Percentiles rank a stretch among this genome's conserved stretches.
Conservation (phyloP, 225 moss, liverwort and hornwort genomes). For the Neckera pumila region DNA sequence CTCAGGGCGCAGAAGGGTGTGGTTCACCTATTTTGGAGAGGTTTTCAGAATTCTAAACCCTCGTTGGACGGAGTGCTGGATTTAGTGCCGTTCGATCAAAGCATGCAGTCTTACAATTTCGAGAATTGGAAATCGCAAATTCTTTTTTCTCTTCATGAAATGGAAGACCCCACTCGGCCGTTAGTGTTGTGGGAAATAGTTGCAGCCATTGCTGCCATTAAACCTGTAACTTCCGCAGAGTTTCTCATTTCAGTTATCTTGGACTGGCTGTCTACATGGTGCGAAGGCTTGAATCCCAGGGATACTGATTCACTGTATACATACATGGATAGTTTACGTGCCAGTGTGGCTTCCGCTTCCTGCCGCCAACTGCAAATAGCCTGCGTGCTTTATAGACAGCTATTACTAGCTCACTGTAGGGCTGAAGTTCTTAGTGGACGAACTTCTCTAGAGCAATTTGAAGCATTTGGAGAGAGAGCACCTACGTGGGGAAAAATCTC, state of each 20-base stretch:
- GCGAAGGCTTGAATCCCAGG: conserved; percentile 12
- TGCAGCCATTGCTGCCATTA: conserved; percentile 44
- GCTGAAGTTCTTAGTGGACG: conserved; percentile 43
- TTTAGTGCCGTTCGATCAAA: background rate
- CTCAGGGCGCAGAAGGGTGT: conserved; percentile 87
- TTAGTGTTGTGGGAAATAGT: conserved; percentile 82
- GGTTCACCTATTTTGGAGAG: conserved; percentile 86
- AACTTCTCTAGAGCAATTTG: conserved; percentile 10
- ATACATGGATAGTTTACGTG: conserved; percentile 17
- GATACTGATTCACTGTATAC: background rate
- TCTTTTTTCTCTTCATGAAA: conserved; percentile 49
- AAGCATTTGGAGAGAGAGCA: conserved; percentile 11
- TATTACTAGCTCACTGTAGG: conserved; percentile 45
- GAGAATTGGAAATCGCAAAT: conserved; percentile 50
- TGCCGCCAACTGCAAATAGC: conserved; percentile 79
- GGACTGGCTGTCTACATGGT: conserved; percentile 65
- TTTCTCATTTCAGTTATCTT: conserved; percentile 35
- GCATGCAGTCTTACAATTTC: conserved; percentile 21
- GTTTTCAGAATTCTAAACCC: conserved; percentile 18
- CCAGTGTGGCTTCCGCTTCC: conserved; percentile 46
- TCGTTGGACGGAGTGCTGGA: background rate
- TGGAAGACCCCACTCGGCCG: conserved; percentile 46
- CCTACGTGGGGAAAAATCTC: conserved; percentile 8
- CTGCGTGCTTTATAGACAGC: conserved; percentile 57
- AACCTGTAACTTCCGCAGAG: conserved; percentile 24